phyloP scores from a whole-genome alignment of 2,329 filamentous ascomycete genomes.

The Microdochium paspali region DNA sequence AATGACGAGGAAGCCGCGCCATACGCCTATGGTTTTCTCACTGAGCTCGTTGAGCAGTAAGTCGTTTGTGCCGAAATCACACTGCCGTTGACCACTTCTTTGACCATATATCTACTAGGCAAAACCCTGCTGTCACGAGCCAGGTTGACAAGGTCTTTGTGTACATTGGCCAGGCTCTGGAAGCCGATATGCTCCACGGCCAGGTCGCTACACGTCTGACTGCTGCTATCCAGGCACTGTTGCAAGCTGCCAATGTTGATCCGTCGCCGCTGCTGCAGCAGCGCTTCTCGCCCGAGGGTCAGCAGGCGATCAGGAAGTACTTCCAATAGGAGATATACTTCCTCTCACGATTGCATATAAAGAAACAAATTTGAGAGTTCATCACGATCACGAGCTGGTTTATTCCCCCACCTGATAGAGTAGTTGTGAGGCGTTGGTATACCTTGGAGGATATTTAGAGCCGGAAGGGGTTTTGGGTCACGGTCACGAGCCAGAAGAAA shows the following conservation, averaged over 20 bases:
- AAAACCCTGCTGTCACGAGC: constrained; percentile 70
- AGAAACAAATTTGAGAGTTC: not conserved
- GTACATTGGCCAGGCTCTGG: constrained; percentile 78
- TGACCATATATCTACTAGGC: constrained; percentile 56
- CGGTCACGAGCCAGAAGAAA: no score
- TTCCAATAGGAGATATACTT: constrained; percentile 47
- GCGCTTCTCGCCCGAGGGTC: constrained; percentile 64
- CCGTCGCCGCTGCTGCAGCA: constrained; percentile 65
- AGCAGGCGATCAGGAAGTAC: constrained; percentile 69
- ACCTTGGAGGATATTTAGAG: no score
- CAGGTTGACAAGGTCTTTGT: constrained; percentile 78
- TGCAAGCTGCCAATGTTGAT: constrained; percentile 65
- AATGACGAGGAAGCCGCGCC: constrained; percentile 97
- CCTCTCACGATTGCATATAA: not conserved
- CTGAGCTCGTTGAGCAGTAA: constrained; percentile 89
- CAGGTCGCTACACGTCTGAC: constrained; percentile 72
- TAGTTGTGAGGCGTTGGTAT: not conserved
- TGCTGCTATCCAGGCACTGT: constrained; percentile 65
- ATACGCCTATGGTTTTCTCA: constrained; percentile 87
- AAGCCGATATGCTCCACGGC: constrained; percentile 82
- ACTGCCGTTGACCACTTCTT: no score
- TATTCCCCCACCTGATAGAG: not conserved
- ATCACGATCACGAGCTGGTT: not conserved
- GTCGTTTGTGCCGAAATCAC: constrained; percentile 26
- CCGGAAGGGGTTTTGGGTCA: no score